Base-by-base conservation (phyloP, 1,284 basidiomycete species). In the Cryptococcus sp. region DNA sequence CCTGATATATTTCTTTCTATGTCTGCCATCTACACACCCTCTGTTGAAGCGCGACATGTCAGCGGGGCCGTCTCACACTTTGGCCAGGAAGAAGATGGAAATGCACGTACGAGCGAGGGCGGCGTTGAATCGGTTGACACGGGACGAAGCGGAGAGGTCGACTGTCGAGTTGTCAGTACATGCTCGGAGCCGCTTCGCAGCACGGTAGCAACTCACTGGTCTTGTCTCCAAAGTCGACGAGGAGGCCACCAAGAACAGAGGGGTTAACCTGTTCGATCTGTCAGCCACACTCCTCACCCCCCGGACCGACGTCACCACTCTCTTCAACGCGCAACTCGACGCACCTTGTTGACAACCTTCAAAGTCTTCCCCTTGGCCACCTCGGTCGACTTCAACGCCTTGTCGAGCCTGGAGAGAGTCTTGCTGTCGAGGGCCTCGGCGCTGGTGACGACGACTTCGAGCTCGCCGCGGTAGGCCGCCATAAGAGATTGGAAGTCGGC, bases 151-250 rank as follows among this genome's bases (percentile, higher is more conserved):
- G 68, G 89, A 92, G 63, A 98, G 83, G 80, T 98, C 96, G 63
- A 76, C 65, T 68, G 46, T 20, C 39, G 18, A 43, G 57, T 49
- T 61, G 55, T 36, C n/a, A 38, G 42, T 33, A 33, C 9, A 4
- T 33, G 28, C 28, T 33, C 9, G 28, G n/a, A 44, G 38, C 35
- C 11, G 6, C n/a, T n/a, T n/a, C n/a, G n/a, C n/a, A n/a, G n/a
- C n/a, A n/a, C n/a, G n/a, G n/a, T n/a, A 9, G 43, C 35, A 21
- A 68, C 64, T 62, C 55, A 69, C 97, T 89, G 55, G 91, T 93
- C 83, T 94, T 94, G 82, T 98, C 95, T 66, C 92, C 96, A 76
- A 99, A 94, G 81, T 98, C 95, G 55, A 99, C 88, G 57, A 96
- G 82, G 60, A 98, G 80, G 55, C 95, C 95, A 59, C 92, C 93